These are phyloP conservation scores for Tanacetum coccineum DNA, from an alignment of 129 eudicot species.

Conservation along the genomic window DNA sequence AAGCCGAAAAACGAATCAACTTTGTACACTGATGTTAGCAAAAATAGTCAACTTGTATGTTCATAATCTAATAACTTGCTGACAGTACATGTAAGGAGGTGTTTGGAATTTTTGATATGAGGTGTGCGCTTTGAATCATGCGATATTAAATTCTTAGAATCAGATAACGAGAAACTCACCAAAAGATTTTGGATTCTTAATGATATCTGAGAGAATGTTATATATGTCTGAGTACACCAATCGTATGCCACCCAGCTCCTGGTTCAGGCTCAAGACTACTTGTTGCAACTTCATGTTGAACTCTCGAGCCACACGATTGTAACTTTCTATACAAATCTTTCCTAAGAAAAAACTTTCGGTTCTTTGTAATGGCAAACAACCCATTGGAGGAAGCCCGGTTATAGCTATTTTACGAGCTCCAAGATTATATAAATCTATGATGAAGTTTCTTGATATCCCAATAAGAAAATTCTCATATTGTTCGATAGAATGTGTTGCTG, in stretches of 20 bases:
- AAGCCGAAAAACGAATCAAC: not conserved
- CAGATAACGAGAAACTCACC: conserved; percentile 36
- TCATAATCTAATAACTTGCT: conserved; percentile 8
- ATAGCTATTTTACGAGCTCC: conserved; percentile 56
- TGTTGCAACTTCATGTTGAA: too few relatives aligned
- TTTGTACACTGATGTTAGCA: not conserved
- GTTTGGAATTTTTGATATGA: not conserved
- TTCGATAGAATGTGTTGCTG: conserved; percentile 41
- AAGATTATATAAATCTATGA: conserved; percentile 45
- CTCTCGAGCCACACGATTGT: too few relatives aligned
- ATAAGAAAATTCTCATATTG: conserved; percentile 47
- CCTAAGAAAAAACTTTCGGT: conserved; percentile 37
- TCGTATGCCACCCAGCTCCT: conserved; percentile 19
- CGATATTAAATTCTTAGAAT: too few relatives aligned
- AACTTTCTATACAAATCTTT: not conserved
- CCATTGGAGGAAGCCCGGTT: conserved; percentile 79
- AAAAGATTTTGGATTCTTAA: conserved; percentile 51
- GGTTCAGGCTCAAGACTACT: conserved; percentile 52
- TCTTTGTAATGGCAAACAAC: conserved; percentile 70
- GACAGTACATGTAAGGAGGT: not conserved
- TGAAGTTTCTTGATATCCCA: conserved; percentile 51
- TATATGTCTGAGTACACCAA: conserved; percentile 17
- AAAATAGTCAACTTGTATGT: not conserved
- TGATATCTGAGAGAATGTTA: too few relatives aligned
- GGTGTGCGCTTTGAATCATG: not conserved